Conservation (phyloP, 768 basidiomycete species). For the Chiua virens region DNA sequence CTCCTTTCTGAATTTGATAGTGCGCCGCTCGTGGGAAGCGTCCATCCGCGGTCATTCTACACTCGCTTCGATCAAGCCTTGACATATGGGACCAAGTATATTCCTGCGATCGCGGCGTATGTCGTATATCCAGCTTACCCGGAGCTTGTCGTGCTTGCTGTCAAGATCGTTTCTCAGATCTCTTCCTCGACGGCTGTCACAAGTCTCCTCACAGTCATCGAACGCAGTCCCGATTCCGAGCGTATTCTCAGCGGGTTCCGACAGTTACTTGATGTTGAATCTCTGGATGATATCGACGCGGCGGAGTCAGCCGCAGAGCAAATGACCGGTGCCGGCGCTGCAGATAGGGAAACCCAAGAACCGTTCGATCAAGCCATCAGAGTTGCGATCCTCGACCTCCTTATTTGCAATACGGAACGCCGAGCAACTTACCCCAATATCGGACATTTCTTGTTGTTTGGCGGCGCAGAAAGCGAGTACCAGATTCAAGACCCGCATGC, state of each 20-base stretch:
- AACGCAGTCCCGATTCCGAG: slow-evolving; percentile 81
- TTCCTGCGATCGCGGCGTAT: slow-evolving; percentile 82
- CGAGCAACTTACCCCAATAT: slow-evolving; percentile 73
- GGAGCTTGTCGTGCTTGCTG: slow-evolving; percentile 71
- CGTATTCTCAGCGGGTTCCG: slow-evolving; percentile 81
- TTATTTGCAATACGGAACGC: slow-evolving; percentile 72
- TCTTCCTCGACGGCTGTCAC: slow-evolving; percentile 67
- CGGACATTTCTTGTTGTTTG: slow-evolving; percentile 86
- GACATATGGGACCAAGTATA: slow-evolving; percentile 64
- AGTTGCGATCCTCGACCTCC: slow-evolving; percentile 74
- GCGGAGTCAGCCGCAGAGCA: slow-evolving; percentile 63
- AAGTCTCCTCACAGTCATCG: slow-evolving; percentile 74
- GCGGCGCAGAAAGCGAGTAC: slow-evolving; percentile 54
- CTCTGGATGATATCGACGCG: slow-evolving; percentile 56
- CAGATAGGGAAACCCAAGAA: slow-evolving; percentile 46
- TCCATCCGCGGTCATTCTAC: slow-evolving; percentile 68
- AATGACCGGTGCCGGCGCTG: slow-evolving; percentile 72
- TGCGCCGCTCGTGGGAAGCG: slow-evolving; percentile 49
- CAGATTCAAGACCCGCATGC: slow-evolving; percentile 80
- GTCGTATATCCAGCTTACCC: slow-evolving; percentile 66
- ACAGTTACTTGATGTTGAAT: slow-evolving; percentile 60
- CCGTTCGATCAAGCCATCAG: slow-evolving; percentile 68
- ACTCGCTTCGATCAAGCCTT: slow-evolving; percentile 73
- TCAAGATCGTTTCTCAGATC: slow-evolving; percentile 73
- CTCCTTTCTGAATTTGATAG: slow-evolving; percentile 67